Base-by-base conservation (phyloP, 1,139 yeast species). In the Pichia sp. region DNA sequence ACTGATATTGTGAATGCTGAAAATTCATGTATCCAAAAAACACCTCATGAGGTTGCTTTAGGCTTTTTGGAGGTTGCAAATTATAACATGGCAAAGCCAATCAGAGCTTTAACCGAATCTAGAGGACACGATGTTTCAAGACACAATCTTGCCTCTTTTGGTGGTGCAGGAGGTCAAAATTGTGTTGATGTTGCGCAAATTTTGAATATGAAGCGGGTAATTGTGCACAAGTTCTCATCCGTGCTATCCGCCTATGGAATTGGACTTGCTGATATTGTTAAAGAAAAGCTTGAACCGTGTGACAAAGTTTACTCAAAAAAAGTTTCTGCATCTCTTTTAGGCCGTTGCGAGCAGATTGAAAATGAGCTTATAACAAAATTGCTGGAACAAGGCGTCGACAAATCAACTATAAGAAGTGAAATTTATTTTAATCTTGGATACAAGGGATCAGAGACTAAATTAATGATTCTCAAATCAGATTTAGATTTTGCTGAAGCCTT, bases 371-470 rank as follows among this genome's bases (percentile, higher is more conserved):
- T 63, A 10, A 63, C 59, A 32, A 74, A 72, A 48, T 72, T 82
- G 23, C 54, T 57, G 4, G 62, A 64, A 3, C 86, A 80, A 66
- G 87, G 87, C 0, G 77, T 80, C 56, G 55, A 66, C 2, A 67
- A 67, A 29, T 58, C 64, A 0, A 57, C 57, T 45, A 61, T 68
- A 34, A 51, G 36, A 4, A 73, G 78, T 53, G 95, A 90, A 63
- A 78, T 79, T 36, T 87, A 79, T 62, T 73, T 90, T 60, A 90
- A 90, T 66, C 74, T 92, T 77, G 78, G 95, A 64, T 92, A 88
- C 67, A 81, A 82, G 58, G 97, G 97, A 6, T 86, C 96, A 15
- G 97, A 90, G 66, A 86, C 97, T 2, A 85, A 86, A 48, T 74
- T 92, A 59, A 85, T 90, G 84, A 81, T 88, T 43, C 64, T 72